Evolutionary conservation across 257 asterid species (phyloP).

Genomic region (Anisodus acutangulus): DNA sequence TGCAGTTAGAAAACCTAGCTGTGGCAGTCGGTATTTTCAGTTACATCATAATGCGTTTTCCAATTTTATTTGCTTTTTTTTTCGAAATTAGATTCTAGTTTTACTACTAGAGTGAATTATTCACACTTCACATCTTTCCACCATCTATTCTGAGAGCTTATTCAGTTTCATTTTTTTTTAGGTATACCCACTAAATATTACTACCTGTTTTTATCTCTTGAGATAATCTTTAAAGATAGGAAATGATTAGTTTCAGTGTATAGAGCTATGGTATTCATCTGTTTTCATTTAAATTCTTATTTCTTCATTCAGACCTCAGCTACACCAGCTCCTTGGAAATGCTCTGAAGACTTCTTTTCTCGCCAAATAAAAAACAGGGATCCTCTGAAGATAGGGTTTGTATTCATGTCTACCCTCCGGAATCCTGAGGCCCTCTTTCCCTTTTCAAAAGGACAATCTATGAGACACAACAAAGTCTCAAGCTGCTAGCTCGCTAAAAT

Average conservation of each 20-base stretch:
- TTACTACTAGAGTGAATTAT: background rate
- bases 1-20: slow-evolving; percentile 2
- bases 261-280: background rate
- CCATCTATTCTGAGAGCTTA: background rate
- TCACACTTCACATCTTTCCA: background rate
- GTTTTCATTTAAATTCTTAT: background rate
- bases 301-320: slow-evolving; percentile 58
- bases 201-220: background rate
- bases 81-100: background rate
- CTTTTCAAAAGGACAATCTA: background rate
- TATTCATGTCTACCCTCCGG: slow-evolving; percentile 29
- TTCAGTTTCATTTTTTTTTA: background rate
- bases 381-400: slow-evolving; percentile 93
- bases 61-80: background rate
- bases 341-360: slow-evolving; percentile 93
- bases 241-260: slow-evolving; percentile 20
- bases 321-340: slow-evolving; percentile 96
- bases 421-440: background rate
- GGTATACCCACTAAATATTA: background rate
- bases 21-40: background rate
- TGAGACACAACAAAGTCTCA: background rate
- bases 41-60: too few species aligned
- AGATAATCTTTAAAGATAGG: slow-evolving; percentile 1
- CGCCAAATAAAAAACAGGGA: slow-evolving; percentile 76
- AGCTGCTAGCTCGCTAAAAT: background rate